phyloP scores from a whole-genome alignment of 352 stramenopile genomes.

The Thraustotheca clavata region DNA sequence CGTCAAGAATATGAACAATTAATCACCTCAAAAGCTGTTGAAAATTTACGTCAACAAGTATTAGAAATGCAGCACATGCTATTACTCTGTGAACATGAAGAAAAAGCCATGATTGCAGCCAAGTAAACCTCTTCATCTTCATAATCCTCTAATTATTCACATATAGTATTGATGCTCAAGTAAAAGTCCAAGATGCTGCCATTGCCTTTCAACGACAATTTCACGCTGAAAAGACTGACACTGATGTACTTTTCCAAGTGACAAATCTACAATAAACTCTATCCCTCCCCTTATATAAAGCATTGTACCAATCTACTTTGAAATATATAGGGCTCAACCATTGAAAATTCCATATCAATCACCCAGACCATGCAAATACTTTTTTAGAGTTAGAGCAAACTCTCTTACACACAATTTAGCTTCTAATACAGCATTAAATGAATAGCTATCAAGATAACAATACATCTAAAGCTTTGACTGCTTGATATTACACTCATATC shows the following conservation, averaged over 20 bases:
- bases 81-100: not conserved
- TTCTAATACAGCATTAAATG: too few species aligned
- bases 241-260: not conserved
- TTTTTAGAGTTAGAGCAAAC: too few species aligned
- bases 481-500: too few species aligned
- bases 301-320: too few species aligned
- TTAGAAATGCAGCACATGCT: slow-evolving; percentile 8
- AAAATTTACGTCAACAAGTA: not conserved
- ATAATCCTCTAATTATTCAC: not conserved
- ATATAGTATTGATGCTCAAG: not conserved
- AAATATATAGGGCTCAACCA: too few species aligned
- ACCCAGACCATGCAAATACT: too few species aligned
- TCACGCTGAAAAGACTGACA: not conserved
- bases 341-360: too few species aligned
- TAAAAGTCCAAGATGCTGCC: not conserved
- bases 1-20: not conserved
- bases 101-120: not conserved
- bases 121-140: not conserved
- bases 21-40: not conserved
- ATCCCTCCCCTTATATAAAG: too few species aligned
- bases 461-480: too few species aligned
- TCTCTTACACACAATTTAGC: too few species aligned
- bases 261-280: not conserved
- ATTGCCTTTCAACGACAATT: not conserved
- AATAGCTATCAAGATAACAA: too few species aligned